Evolutionary conservation across 306 rosid species (phyloP).

Genomic region (Astragalus membranaceus): DNA sequence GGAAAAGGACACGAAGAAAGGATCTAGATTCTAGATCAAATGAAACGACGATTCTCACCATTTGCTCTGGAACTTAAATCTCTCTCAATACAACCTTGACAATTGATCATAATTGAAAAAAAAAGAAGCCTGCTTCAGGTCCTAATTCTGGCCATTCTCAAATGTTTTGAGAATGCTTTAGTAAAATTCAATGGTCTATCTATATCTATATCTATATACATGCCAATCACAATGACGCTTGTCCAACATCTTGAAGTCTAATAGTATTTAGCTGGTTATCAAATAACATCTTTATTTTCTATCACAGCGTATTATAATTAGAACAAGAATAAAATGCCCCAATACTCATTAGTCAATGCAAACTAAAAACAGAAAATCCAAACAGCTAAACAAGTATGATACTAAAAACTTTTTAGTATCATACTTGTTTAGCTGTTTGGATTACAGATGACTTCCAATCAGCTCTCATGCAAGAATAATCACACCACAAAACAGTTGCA

Average conservation of each 20-base stretch:
- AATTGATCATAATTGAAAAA: not conserved
- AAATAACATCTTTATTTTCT: not conserved
- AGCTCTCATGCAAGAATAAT: not conserved
- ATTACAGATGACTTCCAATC: not conserved
- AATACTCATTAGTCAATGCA: not conserved
- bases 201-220: not conserved
- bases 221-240: not conserved
- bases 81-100: not conserved
- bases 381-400: not conserved
- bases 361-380: not conserved
- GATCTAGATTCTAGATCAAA: not conserved
- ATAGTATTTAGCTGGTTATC: not conserved
- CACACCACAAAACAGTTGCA: not conserved
- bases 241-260: not conserved
- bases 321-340: not conserved
- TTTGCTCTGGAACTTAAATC: not conserved
- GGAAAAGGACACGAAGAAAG: not conserved
- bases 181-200: not conserved
- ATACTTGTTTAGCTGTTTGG: no score
- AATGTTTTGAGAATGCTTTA: not conserved
- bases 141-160: not conserved
- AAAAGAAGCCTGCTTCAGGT: not conserved
- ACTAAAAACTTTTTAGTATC: no score
- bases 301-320: not conserved
- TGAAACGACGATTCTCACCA: not conserved